Evolutionary conservation across 805 yeast species (phyloP).

Genomic region (Limtongia smithiae): DNA sequence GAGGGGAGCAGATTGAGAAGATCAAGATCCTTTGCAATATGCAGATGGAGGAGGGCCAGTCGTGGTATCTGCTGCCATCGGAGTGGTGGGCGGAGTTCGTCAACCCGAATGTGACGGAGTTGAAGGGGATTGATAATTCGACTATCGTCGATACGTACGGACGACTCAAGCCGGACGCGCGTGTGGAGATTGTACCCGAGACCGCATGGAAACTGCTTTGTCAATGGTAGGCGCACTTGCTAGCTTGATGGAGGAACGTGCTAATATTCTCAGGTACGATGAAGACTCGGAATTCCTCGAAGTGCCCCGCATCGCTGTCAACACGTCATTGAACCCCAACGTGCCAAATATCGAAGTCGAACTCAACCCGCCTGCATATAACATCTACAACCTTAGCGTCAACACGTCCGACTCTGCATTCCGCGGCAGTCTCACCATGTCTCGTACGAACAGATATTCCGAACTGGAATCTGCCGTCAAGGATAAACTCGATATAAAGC

Average conservation of each 20-base stretch:
- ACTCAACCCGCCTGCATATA: slow-evolving; percentile 13
- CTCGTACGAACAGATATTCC: slow-evolving; percentile 9
- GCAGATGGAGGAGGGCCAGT: slow-evolving; percentile 14
- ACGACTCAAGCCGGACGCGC: slow-evolving; percentile 3
- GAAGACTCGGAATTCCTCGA: slow-evolving; percentile 1
- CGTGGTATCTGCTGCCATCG: slow-evolving; percentile 23
- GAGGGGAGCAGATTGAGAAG: slow-evolving; percentile 11
- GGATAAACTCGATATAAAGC: slow-evolving; percentile 16
- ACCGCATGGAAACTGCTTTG: slow-evolving; percentile 20
- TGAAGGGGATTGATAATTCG: slow-evolving; percentile 27
- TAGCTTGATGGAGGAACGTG: not conserved
- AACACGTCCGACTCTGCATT: not conserved
- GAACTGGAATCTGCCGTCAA: slow-evolving; percentile 12
- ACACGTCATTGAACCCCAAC: slow-evolving; percentile 2
- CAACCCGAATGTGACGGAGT: not conserved
- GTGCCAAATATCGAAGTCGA: slow-evolving; percentile 16
- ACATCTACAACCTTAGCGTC: slow-evolving; percentile 7
- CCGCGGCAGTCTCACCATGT: slow-evolving; percentile 6
- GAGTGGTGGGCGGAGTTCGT: slow-evolving; percentile 23
- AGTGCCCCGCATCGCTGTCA: slow-evolving; percentile 11
- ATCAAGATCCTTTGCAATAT: slow-evolving; percentile 1
- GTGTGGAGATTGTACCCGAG: slow-evolving; percentile 22
- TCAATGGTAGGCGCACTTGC: slow-evolving; percentile 14
- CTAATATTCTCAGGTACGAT: slow-evolving; percentile 4
- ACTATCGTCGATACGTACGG: slow-evolving; percentile 12